phyloP scores from a whole-genome alignment of 1,284 basidiomycete species.

The Ustilago vetiveriae region DNA sequence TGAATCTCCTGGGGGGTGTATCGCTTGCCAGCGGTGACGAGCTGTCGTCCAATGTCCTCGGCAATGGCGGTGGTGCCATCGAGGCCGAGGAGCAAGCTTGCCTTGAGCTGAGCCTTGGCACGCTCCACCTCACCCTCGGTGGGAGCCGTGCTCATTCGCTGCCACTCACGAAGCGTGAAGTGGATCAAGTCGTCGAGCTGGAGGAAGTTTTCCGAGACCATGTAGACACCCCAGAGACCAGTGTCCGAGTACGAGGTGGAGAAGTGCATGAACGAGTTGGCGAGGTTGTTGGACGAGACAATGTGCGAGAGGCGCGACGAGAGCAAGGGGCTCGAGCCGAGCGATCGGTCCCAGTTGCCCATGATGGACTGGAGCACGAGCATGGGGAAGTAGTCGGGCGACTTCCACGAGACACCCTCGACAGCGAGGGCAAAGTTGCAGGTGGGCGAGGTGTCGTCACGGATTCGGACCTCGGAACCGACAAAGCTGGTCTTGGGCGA shows the following conservation, averaged over 20 bases:
- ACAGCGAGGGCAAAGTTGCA: constrained; percentile 96
- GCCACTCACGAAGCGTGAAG: constrained; percentile 96
- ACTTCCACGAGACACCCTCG: constrained; percentile 97
- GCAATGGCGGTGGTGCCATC: constrained; percentile 96
- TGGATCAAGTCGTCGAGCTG: constrained; percentile 94
- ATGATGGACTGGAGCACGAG: constrained; percentile 97
- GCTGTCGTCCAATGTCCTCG: constrained; percentile 96
- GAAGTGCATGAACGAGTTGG: constrained; percentile 99
- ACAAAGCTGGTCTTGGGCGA: constrained; percentile 77
- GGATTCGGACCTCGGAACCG: constrained; percentile 93
- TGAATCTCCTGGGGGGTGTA: constrained; percentile 93
- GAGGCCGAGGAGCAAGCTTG: constrained; percentile 85
- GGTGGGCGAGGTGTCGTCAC: constrained; percentile 88
- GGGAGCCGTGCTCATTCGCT: constrained; percentile 89
- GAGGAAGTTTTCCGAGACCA: constrained; percentile 81
- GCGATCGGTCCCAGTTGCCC: constrained; percentile 98
- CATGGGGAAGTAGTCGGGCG: constrained; percentile 99
- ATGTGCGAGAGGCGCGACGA: constrained; percentile 92
- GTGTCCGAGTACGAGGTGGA: constrained; percentile 99
- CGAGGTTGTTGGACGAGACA: constrained; percentile 91
- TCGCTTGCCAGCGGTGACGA: constrained; percentile 84
- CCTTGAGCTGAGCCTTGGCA: constrained; percentile 97
- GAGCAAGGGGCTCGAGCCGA: constrained; percentile 88
- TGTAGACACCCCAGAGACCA: constrained; percentile 98
- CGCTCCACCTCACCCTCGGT: constrained; percentile 89